phyloP scores from a whole-genome alignment of 139 green algal species.

The Asterochloris erici region DNA sequence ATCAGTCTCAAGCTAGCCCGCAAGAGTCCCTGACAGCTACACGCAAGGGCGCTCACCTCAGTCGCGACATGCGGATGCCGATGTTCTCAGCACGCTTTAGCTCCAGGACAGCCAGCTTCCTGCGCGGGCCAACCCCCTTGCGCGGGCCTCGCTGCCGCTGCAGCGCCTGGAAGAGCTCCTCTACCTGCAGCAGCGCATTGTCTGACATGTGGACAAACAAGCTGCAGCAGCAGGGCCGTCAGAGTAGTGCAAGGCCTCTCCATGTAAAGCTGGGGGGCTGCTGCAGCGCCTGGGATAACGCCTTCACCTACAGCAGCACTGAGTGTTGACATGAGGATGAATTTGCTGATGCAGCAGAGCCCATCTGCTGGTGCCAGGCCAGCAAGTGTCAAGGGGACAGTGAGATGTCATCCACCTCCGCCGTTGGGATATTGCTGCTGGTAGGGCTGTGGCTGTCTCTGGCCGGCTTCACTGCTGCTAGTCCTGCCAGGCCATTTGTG shows the following conservation, averaged over 20 bases:
- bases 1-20: background rate
- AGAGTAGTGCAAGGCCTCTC: no score
- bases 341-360: no score
- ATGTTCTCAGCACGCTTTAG: constrained; percentile 36
- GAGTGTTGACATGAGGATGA: no score
- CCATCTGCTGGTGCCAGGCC: no score
- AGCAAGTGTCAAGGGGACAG: no score
- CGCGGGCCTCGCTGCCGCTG: constrained; percentile 16
- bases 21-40: background rate
- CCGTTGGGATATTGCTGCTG: no score
- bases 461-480: no score
- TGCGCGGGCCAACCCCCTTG: background rate
- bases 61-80: constrained; percentile 36
- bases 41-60: constrained; percentile 1
- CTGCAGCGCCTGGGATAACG: constrained; percentile 28
- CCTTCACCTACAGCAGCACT: constrained; percentile 10
- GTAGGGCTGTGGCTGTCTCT: no score
- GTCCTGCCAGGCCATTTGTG: no score
- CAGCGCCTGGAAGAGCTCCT: constrained; percentile 30
- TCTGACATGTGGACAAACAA: no score
- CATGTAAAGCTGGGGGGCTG: background rate
- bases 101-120: constrained; percentile 38
- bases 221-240: no score
- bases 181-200: background rate
- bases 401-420: no score